Evolutionary conservation across 208 protist species (phyloP).

Genomic region (Wallacemonas collosoma): DNA sequence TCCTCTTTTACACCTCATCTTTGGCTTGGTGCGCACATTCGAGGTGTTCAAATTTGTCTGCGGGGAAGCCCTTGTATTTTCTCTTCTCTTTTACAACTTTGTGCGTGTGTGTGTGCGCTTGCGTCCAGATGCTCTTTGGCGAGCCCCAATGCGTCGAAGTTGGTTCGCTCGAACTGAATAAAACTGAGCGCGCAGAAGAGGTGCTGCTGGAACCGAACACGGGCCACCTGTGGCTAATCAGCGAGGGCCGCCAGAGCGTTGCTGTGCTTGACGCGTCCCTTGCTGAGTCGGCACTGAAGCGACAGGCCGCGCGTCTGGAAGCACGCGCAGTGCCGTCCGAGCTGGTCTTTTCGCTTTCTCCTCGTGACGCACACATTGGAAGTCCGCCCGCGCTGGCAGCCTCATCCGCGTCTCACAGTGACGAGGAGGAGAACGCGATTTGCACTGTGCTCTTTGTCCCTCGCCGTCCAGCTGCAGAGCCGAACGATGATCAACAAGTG

Average conservation of each 20-base stretch:
- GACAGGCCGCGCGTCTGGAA: background rate
- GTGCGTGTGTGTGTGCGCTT: background rate
- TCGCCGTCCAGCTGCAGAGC: background rate
- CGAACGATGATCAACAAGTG: background rate
- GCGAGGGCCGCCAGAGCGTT: background rate
- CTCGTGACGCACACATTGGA: background rate
- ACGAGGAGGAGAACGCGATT: background rate
- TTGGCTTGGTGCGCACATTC: no score
- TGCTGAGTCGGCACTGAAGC: slow-evolving; percentile 5
- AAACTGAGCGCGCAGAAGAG: background rate
- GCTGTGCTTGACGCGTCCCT: background rate
- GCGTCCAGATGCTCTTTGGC: background rate
- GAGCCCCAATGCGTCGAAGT: slow-evolving; percentile 13
- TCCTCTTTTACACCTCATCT: no score
- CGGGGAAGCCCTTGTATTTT: no score
- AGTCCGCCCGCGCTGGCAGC: no score
- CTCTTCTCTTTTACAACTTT: background rate
- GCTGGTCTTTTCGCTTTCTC: background rate
- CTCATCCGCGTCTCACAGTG: background rate
- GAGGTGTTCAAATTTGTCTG: no score
- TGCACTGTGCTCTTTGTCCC: slow-evolving; percentile 1
- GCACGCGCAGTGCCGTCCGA: background rate
- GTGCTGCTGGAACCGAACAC: slow-evolving; percentile 4
- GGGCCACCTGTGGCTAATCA: slow-evolving; percentile 8
- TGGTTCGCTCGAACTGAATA: background rate